Evolutionary conservation across 192 early-diverging fungal species (phyloP).

Genomic region (Entophlyctis luteolus): DNA sequence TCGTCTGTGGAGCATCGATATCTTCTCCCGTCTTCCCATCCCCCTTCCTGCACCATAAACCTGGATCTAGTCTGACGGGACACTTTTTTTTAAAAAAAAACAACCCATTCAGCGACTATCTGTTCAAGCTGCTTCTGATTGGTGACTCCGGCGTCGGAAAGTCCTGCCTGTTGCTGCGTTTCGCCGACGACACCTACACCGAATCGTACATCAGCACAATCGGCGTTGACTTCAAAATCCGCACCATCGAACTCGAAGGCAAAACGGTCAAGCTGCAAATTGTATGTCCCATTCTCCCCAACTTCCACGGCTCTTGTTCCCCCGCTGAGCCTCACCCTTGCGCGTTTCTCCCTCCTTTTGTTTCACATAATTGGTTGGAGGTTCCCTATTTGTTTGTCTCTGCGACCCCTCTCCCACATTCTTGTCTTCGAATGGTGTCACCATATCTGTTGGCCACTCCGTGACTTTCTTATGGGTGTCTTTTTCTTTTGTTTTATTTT

Average conservation of each 20-base stretch:
- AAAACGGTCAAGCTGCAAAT: constrained; percentile 98
- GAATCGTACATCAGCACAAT: constrained; percentile 98
- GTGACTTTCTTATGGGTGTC: background rate
- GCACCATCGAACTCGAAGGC: constrained; percentile 96
- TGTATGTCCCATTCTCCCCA: constrained; percentile 44
- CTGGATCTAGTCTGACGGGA: background rate
- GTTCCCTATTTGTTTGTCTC: too few species aligned
- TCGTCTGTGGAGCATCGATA: background rate
- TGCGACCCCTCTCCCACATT: background rate
- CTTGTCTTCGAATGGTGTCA: background rate
- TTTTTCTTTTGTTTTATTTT: background rate
- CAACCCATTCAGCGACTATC: constrained; percentile 76
- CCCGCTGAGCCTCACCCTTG: background rate
- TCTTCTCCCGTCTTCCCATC: background rate
- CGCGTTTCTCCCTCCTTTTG: too few species aligned
- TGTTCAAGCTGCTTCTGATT: constrained; percentile 98
- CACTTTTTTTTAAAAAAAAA: background rate
- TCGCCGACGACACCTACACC: constrained; percentile 98
- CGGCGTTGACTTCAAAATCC: constrained; percentile 99
- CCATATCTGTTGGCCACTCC: background rate
- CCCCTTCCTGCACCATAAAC: background rate
- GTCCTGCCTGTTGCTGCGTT: constrained; percentile 92
- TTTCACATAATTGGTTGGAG: too few species aligned
- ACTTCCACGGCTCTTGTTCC: background rate
- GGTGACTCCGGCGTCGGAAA: constrained; percentile 99